Base-by-base conservation (phyloP, 2,329 filamentous ascomycete species). In the Fusarium chlamydosporum region DNA sequence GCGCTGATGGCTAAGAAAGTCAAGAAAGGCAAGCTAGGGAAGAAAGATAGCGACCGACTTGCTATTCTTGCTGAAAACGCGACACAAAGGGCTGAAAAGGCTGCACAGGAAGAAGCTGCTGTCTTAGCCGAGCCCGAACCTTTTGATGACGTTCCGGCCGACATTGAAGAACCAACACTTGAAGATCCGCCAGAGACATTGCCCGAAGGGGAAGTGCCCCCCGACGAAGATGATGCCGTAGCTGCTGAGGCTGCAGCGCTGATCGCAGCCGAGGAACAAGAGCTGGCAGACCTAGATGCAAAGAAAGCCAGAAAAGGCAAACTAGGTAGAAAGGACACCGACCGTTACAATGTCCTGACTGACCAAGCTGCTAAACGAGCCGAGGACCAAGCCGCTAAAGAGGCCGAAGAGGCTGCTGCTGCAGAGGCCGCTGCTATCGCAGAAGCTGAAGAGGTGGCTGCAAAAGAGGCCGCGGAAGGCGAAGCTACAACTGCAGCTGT, bases 251-350 rank as follows among this genome's bases (percentile, higher is more conserved):
- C 68, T 18, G 61, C 67, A 3, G 69, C 56, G 10, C 33, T 45
- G 6, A 46, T 70, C 41, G 65, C 65, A 4, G 61, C 67, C n/a
- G 78, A 81, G 50, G 79, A 82, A 63, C 74, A 76, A 23, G 79
- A 84, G 56, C 71, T 83, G 5, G 79, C 76, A 26, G 72, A 76
- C 3, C 74, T 85, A 5, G 82, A 81, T 41, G 77, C 79, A 31
- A 87, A 86, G 73, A 86, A 84, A 68, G 79, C 79, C 9, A 85
- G 82, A 70, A 87, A 84, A 74, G 76, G 77, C 60, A 85, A 78
- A 61, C 68, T 84, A 10, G 74, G 71, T 7, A 85, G 81, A 70
- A 83, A 79, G 61, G 83, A 84, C 34, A 76, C 83, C 52, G 82
- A 85, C 53, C 84, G 81, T 61, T 77, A 80, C 27, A 77, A 80